Conservation (phyloP, 1,284 basidiomycete species). For the Apiotrichum veenhuisii region DNA sequence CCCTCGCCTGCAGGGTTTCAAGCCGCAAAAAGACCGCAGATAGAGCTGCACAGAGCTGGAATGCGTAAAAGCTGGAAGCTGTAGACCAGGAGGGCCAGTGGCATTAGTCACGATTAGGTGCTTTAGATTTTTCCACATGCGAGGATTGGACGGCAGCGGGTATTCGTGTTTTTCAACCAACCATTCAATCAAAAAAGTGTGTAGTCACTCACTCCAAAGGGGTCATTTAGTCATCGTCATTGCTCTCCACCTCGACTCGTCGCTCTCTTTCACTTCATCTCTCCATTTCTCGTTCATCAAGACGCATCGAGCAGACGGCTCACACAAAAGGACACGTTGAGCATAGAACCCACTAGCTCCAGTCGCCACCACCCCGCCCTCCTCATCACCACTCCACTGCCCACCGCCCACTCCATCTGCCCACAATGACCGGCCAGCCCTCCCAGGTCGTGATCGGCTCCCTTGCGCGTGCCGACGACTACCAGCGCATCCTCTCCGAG, state of each 20-base stretch:
- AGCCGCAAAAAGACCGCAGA: too few relatives aligned
- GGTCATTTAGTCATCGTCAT: too few relatives aligned
- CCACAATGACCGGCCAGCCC: constrained; percentile 8
- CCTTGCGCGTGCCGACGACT: constrained; percentile 45
- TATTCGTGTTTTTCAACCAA: background rate
- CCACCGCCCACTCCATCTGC: background rate
- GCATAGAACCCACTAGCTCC: too few relatives aligned
- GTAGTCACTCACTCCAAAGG: too few relatives aligned
- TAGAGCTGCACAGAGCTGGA: too few relatives aligned
- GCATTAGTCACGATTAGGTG: constrained; percentile 1
- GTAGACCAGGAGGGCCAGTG: background rate
- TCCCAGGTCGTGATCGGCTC: constrained; percentile 46
- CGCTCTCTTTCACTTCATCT: too few relatives aligned
- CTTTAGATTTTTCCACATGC: background rate
- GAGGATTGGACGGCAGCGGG: background rate
- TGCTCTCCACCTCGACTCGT: too few relatives aligned
- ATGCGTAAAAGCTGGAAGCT: too few relatives aligned
- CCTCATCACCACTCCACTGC: background rate
- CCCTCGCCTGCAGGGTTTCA: too few relatives aligned
- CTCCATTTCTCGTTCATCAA: background rate
- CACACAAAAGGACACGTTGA: too few relatives aligned
- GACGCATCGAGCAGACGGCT: too few relatives aligned
- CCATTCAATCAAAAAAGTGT: too few relatives aligned
- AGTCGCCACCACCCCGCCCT: background rate
- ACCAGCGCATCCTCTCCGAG: constrained; percentile 35